Evolutionary conservation across 306 rosid species (phyloP).

Genomic region (Leucaena leucocephala): DNA sequence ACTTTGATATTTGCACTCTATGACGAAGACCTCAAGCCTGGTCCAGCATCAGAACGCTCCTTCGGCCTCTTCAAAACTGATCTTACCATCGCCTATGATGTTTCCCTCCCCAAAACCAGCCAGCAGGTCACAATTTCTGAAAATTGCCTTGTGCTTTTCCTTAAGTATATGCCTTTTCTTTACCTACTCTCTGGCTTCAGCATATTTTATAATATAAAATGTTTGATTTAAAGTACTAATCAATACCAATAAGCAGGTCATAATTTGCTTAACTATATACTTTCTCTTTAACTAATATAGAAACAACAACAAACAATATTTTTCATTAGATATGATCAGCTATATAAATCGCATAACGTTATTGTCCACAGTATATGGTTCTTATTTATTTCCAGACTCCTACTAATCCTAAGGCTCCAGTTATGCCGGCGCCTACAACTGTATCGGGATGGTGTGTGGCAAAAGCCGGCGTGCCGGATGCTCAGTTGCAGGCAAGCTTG

Average conservation of each 20-base stretch:
- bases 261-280: no score
- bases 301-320: no score
- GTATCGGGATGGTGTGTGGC: conserved; percentile 66
- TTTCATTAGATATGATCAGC: no score
- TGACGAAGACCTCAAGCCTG: conserved; percentile 72
- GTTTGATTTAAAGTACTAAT: no score
- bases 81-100: conserved; percentile 57
- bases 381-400: conserved; percentile 37
- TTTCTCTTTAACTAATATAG: no score
- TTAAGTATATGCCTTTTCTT: no score
- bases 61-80: conserved; percentile 70
- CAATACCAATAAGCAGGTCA: no score
- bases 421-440: conserved; percentile 45
- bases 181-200: no score
- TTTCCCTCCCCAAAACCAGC: conserved; percentile 57
- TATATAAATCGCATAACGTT: no score
- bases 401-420: conserved; percentile 40
- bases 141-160: no score
- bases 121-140: conserved; percentile 49
- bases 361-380: no score
- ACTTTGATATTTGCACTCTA: conserved; percentile 70
- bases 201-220: no score
- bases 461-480: conserved; percentile 47
- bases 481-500: conserved; percentile 60
- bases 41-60: conserved; percentile 64